Percentiles rank a stretch among this genome's conserved stretches.
phyloP scores from a whole-genome alignment of 2,329 filamentous ascomycete genomes.

The Fonsecaea multimorphosa region DNA sequence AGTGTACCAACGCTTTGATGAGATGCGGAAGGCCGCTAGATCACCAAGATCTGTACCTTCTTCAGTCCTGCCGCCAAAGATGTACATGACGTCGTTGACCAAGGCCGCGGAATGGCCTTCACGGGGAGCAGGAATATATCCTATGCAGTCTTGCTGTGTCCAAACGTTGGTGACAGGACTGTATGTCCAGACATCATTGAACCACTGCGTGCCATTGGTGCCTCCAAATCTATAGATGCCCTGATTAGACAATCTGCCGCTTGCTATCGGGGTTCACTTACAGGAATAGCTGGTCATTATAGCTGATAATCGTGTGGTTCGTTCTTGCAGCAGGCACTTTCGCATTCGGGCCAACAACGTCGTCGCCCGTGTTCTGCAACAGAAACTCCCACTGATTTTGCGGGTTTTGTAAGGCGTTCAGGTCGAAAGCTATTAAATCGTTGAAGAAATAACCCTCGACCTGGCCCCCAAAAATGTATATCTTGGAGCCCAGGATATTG shows the following conservation, averaged over 20 bases:
- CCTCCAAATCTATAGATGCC: constrained; percentile 78
- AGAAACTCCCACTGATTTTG: constrained; percentile 94
- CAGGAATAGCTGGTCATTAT: constrained; percentile 92
- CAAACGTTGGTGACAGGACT: constrained; percentile 83
- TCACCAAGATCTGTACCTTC: constrained; percentile 92
- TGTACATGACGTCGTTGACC: constrained; percentile 98
- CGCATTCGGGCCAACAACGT: constrained; percentile 60
- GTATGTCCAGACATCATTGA: constrained; percentile 98
- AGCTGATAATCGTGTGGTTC: constrained; percentile 91
- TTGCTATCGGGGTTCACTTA: constrained; percentile 56
- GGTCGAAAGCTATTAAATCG: constrained; percentile 89
- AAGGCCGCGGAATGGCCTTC: constrained; percentile 94
- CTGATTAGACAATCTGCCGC: constrained; percentile 29
- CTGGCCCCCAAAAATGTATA: constrained; percentile 96
- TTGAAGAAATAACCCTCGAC: constrained; percentile 99
- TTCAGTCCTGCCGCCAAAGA: constrained; percentile 94
- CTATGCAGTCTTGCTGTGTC: constrained; percentile 91
- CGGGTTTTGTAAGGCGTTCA: constrained; percentile 90
- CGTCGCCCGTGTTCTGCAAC: constrained; percentile 73
- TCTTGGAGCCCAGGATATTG: constrained; percentile 95
- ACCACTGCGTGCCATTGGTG: constrained; percentile 95
- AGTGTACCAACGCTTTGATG: constrained; percentile 93
- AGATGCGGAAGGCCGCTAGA: constrained; percentile 81
- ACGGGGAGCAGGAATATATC: constrained; percentile 90
- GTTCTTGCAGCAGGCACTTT: constrained; percentile 85